Percentiles rank a stretch among this genome's conserved stretches.
These are phyloP conservation scores for Daldinia childiae DNA, from an alignment of 495 filamentous ascomycete genomes.

Conservation along the genomic window DNA sequence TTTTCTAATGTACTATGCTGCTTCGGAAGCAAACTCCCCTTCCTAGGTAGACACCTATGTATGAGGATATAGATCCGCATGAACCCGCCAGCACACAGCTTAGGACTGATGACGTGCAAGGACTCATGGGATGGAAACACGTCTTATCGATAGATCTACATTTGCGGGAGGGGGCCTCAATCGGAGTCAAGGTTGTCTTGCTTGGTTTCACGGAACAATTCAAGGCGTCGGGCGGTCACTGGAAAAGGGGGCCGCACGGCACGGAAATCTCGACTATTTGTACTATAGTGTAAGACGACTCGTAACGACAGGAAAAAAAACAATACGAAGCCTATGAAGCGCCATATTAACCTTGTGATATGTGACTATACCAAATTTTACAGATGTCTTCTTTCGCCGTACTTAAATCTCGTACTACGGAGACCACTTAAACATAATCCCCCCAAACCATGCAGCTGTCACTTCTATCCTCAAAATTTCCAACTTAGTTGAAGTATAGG, in stretches of 20 bases:
- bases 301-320: conserved; percentile 13
- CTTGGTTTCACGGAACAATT: conserved; percentile 25
- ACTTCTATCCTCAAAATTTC: too few species aligned
- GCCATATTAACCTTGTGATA: background rate
- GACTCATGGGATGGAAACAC: conserved; percentile 10
- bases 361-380: background rate
- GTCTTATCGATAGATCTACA: conserved; percentile 17
- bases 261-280: conserved; percentile 44
- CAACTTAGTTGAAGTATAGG: too few species aligned
- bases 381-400: too few species aligned
- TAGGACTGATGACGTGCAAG: conserved; percentile 9
- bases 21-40: conserved; percentile 15
- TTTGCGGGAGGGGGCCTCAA: conserved; percentile 9
- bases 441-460: too few species aligned
- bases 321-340: conserved; percentile 4
- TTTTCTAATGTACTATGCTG: conserved; percentile 30
- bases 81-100: conserved; percentile 7
- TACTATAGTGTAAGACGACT: conserved; percentile 38
- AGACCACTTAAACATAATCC: too few species aligned
- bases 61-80: conserved; percentile 11
- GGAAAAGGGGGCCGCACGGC: conserved; percentile 17
- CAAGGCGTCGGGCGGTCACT: conserved; percentile 30
- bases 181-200: conserved; percentile 38
- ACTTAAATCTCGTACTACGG: too few species aligned
- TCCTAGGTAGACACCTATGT: conserved; percentile 16